Conservation (phyloP, 805 yeast species). For the Suhomyces faveliae region DNA sequence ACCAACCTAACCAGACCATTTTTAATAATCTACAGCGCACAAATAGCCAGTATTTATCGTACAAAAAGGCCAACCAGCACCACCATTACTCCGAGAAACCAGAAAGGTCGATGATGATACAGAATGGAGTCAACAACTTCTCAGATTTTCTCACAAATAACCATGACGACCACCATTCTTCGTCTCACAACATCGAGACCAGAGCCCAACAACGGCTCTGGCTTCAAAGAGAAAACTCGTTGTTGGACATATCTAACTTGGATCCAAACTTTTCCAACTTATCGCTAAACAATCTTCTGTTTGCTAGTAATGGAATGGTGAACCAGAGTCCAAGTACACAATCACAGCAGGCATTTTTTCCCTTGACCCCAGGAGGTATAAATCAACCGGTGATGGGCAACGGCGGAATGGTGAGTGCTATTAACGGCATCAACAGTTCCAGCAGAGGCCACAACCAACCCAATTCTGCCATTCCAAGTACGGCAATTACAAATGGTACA, state of each 20-base stretch:
- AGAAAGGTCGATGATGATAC: conserved; percentile 6
- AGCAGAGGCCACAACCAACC: neutral
- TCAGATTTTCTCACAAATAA: conserved; percentile 26
- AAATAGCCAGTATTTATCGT: conserved; percentile 31
- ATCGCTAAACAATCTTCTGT: conserved; percentile 40
- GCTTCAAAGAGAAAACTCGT: conserved; percentile 76
- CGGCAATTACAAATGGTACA: too few relatives aligned
- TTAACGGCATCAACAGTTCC: neutral
- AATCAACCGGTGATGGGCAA: conserved; percentile 4
- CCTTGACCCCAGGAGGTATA: conserved; percentile 11
- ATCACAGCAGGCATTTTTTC: conserved; percentile 5
- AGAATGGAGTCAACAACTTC: conserved; percentile 29
- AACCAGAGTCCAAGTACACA: conserved; percentile 16
- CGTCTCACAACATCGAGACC: conserved; percentile 40
- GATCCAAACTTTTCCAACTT: conserved; percentile 37
- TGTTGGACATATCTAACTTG: conserved; percentile 51
- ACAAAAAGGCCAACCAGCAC: conserved; percentile 18
- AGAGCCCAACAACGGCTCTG: conserved; percentile 83
- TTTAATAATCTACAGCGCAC: conserved; percentile 42
- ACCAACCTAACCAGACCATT: conserved; percentile 43
- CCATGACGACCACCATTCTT: conserved; percentile 8
- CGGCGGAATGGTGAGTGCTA: neutral
- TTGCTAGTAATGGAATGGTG: conserved; percentile 20
- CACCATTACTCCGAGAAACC: conserved; percentile 6
- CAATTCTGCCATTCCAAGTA: neutral